A percentile compares a stretch with the other conserved stretches of the same genome.
Conservation (phyloP, 1,284 basidiomycete genomes). For the Puccinia triticina region DNA sequence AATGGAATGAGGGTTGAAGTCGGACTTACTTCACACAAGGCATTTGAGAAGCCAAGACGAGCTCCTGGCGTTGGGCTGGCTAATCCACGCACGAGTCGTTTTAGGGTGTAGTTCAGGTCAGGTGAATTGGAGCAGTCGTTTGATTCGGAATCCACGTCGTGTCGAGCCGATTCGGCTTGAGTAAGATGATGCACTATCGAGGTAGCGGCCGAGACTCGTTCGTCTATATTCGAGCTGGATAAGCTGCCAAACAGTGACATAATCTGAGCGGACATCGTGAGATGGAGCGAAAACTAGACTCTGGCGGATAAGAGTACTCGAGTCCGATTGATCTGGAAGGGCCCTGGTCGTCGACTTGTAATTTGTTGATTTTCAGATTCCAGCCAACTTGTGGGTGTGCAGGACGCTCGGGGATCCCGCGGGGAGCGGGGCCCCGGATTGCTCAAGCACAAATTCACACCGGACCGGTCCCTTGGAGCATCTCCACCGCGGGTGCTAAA, state of each 20-base stretch:
- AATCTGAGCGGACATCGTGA: conserved; percentile 40
- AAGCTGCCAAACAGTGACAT: conserved; percentile 35
- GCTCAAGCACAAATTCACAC: no score
- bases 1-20: neutral
- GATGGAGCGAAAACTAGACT: neutral
- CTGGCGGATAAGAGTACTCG: neutral
- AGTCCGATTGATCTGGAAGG: neutral
- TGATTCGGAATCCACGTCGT: neutral
- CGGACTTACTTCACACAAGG: conserved; percentile 56
- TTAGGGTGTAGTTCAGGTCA: conserved; percentile 59
- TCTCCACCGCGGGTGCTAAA: no score
- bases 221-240: conserved; percentile 34
- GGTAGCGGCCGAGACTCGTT: conserved; percentile 38
- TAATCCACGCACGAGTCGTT: conserved; percentile 59
- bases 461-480: no score
- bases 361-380: neutral
- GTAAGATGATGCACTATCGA: conserved; percentile 41
- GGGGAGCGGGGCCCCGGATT: no score
- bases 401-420: no score
- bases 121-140: neutral
- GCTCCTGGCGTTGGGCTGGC: conserved; percentile 59
- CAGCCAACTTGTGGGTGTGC: conserved; percentile 1
- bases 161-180: neutral
- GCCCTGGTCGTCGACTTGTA: neutral
- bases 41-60: conserved; percentile 59